phyloP scores from a whole-genome alignment of 202 grass and related monocot species.

The Schoenoplectus triqueter region DNA sequence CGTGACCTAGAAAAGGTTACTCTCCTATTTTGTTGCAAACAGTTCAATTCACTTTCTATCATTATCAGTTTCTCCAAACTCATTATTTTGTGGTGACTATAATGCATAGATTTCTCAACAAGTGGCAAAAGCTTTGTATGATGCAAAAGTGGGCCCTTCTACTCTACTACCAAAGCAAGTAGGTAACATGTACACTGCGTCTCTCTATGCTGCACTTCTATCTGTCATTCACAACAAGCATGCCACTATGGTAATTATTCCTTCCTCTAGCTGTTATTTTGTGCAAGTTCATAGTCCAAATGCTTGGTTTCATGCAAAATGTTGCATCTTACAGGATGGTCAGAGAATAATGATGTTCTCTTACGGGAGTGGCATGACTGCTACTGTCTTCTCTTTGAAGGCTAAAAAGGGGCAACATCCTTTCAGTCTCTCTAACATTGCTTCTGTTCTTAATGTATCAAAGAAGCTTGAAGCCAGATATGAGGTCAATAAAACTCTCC shows the following conservation, averaged over 20 bases:
- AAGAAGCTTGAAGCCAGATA: slow-evolving; percentile 79
- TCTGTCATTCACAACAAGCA: slow-evolving; percentile 90
- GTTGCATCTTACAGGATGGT: slow-evolving; percentile 49
- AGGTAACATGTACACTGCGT: slow-evolving; percentile 99
- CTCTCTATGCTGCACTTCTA: slow-evolving; percentile 90
- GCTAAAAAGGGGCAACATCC: slow-evolving; percentile 69
- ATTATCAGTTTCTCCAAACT: slow-evolving; percentile 41
- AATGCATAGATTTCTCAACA: slow-evolving; percentile 73
- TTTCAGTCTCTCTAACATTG: slow-evolving; percentile 79
- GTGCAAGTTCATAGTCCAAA: slow-evolving; percentile 8
- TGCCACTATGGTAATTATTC: slow-evolving; percentile 60
- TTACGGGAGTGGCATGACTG: slow-evolving; percentile 94
- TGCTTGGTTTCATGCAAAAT: slow-evolving; percentile 35
- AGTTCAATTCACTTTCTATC: slow-evolving; percentile 13
- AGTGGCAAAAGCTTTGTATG: slow-evolving; percentile 84
- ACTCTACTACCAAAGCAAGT: slow-evolving; percentile 95
- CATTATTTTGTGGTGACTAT: slow-evolving; percentile 1
- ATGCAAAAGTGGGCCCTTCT: slow-evolving; percentile 87
- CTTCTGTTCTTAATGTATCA: slow-evolving; percentile 63
- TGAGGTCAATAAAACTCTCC: slow-evolving; percentile 47
- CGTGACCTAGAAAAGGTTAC: slow-evolving; percentile 97
- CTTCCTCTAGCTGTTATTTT: slow-evolving; percentile 32
- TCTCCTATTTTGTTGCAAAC: slow-evolving; percentile 38
- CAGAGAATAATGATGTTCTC: slow-evolving; percentile 97
- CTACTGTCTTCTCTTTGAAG: slow-evolving; percentile 87